Percentiles rank a stretch among this genome's conserved stretches.
These are phyloP conservation scores for Cladophialophora carrionii DNA, from an alignment of 2,329 filamentous ascomycete species.

Conservation along the genomic window DNA sequence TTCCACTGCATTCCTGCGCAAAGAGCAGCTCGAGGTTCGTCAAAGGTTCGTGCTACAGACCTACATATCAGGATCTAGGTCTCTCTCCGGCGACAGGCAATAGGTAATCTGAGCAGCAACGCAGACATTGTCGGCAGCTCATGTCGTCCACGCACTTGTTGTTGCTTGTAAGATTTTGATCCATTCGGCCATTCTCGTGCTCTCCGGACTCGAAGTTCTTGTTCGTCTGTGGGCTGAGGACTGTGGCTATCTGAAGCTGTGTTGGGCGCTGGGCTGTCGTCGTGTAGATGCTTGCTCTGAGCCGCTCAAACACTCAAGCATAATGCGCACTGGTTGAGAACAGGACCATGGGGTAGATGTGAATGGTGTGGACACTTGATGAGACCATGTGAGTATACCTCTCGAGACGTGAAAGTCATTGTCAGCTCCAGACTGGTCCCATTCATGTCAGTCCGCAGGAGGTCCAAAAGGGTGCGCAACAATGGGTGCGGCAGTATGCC, in stretches of 20 bases:
- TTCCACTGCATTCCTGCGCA: neutral
- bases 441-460: neutral
- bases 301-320: neutral
- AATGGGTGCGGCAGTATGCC: constrained; percentile 3
- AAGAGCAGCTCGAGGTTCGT: neutral
- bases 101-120: neutral
- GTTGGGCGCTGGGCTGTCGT: neutral
- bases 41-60: neutral
- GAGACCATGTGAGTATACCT: neutral
- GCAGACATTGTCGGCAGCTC: neutral
- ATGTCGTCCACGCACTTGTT: neutral
- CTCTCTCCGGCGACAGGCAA: neutral
- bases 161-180: neutral
- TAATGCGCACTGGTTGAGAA: neutral
- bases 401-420: neutral
- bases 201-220: neutral
- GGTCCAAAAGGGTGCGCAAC: neutral
- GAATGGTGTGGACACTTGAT: neutral
- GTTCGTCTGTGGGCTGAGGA: neutral
- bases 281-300: neutral
- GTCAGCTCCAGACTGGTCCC: neutral
- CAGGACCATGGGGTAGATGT: neutral
- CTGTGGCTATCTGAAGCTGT: neutral
- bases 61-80: neutral
- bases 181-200: neutral